phyloP scores from a whole-genome alignment of 2,329 filamentous ascomycete genomes.

The Lasiodiplodia citricola region DNA sequence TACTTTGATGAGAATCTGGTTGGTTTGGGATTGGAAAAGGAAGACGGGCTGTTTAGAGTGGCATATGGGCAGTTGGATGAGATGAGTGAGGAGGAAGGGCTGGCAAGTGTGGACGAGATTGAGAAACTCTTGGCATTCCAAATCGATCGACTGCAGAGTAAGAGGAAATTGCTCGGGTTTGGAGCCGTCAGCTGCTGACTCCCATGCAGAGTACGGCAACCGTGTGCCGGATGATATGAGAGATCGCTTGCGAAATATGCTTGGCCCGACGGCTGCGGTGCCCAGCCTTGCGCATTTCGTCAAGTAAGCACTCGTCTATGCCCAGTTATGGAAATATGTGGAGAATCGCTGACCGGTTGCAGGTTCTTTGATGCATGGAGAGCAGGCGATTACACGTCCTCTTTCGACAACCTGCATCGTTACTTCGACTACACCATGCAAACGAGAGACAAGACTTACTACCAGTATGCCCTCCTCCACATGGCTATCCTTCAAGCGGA shows the following conservation, averaged over 20 bases:
- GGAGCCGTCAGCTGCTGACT: background rate
- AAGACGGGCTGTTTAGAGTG: slow-evolving; percentile 54
- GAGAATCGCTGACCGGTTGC: background rate
- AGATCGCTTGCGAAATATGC: slow-evolving; percentile 70
- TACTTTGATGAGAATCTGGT: slow-evolving; percentile 66
- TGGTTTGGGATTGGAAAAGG: slow-evolving; percentile 61
- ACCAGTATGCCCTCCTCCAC: slow-evolving; percentile 94
- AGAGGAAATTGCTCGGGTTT: slow-evolving; percentile 28
- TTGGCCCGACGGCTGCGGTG: slow-evolving; percentile 69
- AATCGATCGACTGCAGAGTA: slow-evolving; percentile 84
- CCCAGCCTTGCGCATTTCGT: slow-evolving; percentile 80
- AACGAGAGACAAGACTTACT: slow-evolving; percentile 79
- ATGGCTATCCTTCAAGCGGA: slow-evolving; percentile 92
- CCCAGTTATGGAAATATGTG: too few species aligned
- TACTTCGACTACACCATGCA: slow-evolving; percentile 98
- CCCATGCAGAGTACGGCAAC: slow-evolving; percentile 68
- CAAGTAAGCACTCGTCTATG: slow-evolving; percentile 51
- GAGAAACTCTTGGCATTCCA: slow-evolving; percentile 86
- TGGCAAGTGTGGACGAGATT: slow-evolving; percentile 77
- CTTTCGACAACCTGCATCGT: slow-evolving; percentile 88
- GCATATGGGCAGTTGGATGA: slow-evolving; percentile 55
- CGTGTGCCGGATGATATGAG: slow-evolving; percentile 78
- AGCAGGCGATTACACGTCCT: slow-evolving; percentile 85
- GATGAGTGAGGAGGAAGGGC: slow-evolving; percentile 36
- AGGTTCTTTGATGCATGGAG: slow-evolving; percentile 93